Percentiles rank a stretch among this genome's conserved stretches.
These are phyloP conservation scores for Neodidymelliopsis sp. DNA, from an alignment of 2,329 filamentous ascomycete species.

Conservation along the genomic window DNA sequence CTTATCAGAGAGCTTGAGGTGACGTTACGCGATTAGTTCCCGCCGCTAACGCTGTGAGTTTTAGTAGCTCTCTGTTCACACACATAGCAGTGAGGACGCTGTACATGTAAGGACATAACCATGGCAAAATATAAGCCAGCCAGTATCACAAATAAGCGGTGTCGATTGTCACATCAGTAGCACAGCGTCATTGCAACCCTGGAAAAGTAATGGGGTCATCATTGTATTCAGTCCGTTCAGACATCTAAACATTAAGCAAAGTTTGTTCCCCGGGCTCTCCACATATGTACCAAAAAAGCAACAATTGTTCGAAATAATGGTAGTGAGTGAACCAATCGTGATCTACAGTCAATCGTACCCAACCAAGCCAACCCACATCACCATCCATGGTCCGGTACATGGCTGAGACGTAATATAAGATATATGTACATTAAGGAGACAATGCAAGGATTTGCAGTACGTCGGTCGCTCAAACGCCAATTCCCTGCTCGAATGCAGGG, in stretches of 20 bases:
- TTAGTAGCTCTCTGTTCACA: conserved; percentile 1
- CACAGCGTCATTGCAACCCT: too few relatives aligned
- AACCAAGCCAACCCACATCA: conserved; percentile 6
- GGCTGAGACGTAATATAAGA: conserved; percentile 1
- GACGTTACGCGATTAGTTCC: conserved; percentile 18
- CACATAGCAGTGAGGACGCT: too few relatives aligned
- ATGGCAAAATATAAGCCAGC: too few relatives aligned
- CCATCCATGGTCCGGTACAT: background rate
- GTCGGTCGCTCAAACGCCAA: conserved; percentile 19
- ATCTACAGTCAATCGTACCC: conserved; percentile 22
- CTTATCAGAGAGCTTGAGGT: conserved; percentile 7
- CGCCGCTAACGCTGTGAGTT: conserved; percentile 8
- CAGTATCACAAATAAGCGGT: too few relatives aligned
- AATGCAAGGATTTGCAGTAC: conserved; percentile 17
- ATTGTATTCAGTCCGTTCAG: conserved; percentile 8
- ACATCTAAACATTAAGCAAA: conserved; percentile 23
- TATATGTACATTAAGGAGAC: conserved; percentile 26
- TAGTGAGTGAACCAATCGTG: conserved; percentile 26
- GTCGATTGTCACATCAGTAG: too few relatives aligned
- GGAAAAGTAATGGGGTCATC: background rate
- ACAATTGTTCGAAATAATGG: conserved; percentile 9
- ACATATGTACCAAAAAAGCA: conserved; percentile 12
- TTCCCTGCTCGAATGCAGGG: conserved; percentile 17
- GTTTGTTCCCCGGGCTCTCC: conserved; percentile 6
- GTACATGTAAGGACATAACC: too few relatives aligned